Conservation (phyloP, 2,329 filamentous ascomycete species). For the Ceratocystis lukuohia region DNA sequence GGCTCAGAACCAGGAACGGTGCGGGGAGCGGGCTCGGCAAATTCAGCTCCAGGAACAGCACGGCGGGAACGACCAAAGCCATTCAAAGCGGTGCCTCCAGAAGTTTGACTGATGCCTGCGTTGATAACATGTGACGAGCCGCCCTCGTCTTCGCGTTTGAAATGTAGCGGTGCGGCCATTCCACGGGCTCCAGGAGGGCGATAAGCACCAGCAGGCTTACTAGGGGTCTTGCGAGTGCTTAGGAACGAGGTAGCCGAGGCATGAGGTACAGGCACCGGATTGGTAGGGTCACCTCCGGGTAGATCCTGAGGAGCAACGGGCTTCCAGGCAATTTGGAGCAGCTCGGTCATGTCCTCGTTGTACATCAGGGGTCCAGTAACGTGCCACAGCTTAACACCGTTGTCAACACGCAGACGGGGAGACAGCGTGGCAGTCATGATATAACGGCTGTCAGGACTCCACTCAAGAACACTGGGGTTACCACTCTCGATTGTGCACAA, state of each 20-base stretch:
- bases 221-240: constrained; percentile 79
- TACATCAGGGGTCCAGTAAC: constrained; percentile 82
- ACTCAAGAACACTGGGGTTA: constrained; percentile 91
- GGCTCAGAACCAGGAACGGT: constrained; percentile 51
- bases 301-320: constrained; percentile 53
- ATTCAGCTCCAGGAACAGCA: constrained; percentile 76
- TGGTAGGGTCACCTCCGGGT: constrained; percentile 54
- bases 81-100: constrained; percentile 45
- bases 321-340: constrained; percentile 84
- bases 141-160: constrained; percentile 95
- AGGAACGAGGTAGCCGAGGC: constrained; percentile 70
- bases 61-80: constrained; percentile 68
- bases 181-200: constrained; percentile 88
- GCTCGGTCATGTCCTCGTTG: constrained; percentile 83
- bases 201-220: constrained; percentile 94
- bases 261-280: constrained; percentile 63
- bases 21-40: constrained; percentile 53
- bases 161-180: constrained; percentile 75
- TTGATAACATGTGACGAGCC: constrained; percentile 76
- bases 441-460: constrained; percentile 91
- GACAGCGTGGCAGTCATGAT: constrained; percentile 97
- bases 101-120: constrained; percentile 39
- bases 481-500: constrained; percentile 87
- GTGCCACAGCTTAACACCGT: constrained; percentile 92
- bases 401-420: constrained; percentile 87